Evolutionary conservation across 2,329 filamentous ascomycete genomes (phyloP), one percentile per base, ranked within the genome.

Genomic region (Raffaelea ambrosiae): DNA sequence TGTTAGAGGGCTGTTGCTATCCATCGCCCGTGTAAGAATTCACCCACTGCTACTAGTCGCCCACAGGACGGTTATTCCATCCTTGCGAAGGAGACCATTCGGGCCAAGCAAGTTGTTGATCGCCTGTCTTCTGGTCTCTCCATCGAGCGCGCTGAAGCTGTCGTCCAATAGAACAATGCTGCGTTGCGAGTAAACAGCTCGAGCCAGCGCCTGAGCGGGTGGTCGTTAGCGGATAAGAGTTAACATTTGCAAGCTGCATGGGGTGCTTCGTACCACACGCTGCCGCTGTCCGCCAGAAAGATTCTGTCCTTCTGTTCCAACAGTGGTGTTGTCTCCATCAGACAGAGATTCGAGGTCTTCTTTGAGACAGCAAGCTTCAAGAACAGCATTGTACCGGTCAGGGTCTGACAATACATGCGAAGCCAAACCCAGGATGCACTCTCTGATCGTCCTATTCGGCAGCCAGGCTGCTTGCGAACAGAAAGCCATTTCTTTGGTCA

Each of bases 121-220:
- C 5, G 66, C 54, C 1, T 51, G 33, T 9, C 46, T 46, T 22
- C 64, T 60, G 0, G 66, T 69, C 16, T 60, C 56, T 1, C 57
- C 59, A 39, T 68, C 66, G 1, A 68, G 50, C 2, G 58, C 63
- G 41, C 61, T 67, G 43, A 68, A 63, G 2, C 54, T 58, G 43
- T 68, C 66, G 23, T 68, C 66, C 1, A 68, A 50, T 1, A 69
- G 35, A 3, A 59, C 47, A 2, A 63, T 58, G 2, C 60, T 51
- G 16, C 54, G 56, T 9, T 54, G 52, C 2, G 62, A 52, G 49
- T 60, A 67, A 1, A 67, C 38, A 2, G 63, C 62, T 23, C 66
- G 59, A 1, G 66, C 66, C 11, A 69, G 60, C 2, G 65, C 62
- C 64, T 66, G 16, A n/a, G n/a, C n/a, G n/a, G n/a, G n/a, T n/a